Conservation (phyloP, 768 basidiomycete genomes). For the Coprinopsis sp. region DNA sequence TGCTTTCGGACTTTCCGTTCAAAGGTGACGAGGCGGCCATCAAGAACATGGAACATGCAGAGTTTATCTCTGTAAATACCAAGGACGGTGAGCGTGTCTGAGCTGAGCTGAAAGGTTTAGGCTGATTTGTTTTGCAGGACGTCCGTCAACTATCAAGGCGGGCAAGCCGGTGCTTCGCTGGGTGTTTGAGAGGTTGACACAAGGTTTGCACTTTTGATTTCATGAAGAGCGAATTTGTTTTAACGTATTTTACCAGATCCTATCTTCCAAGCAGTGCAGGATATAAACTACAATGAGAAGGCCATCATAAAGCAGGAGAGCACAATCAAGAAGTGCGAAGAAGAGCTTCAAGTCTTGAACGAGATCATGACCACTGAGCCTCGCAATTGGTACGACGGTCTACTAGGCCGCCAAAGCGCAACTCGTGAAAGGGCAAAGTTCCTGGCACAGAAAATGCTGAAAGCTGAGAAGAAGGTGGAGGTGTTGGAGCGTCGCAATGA, state of each 20-base stretch:
- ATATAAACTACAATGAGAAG: constrained; percentile 75
- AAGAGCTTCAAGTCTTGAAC: constrained; percentile 65
- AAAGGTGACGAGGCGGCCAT: constrained; percentile 84
- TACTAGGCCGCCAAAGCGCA: constrained; percentile 41
- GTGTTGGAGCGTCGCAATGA: constrained; percentile 66
- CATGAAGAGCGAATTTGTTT: neutral
- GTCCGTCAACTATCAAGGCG: constrained; percentile 78
- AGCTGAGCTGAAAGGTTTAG: neutral
- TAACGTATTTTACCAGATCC: constrained; percentile 44
- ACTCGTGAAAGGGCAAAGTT: constrained; percentile 59
- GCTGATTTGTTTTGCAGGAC: constrained; percentile 40
- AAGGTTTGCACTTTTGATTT: constrained; percentile 49
- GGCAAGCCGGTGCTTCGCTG: constrained; percentile 88
- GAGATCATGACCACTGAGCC: constrained; percentile 54
- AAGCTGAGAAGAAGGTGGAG: constrained; percentile 64
- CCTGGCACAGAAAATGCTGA: constrained; percentile 70
- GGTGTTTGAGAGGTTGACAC: constrained; percentile 77
- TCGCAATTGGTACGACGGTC: constrained; percentile 30
- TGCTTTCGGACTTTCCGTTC: constrained; percentile 82
- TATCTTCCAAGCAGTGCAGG: constrained; percentile 76
- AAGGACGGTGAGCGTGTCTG: constrained; percentile 49
- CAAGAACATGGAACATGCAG: constrained; percentile 83
- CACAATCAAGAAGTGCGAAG: constrained; percentile 67
- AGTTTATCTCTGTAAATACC: constrained; percentile 78
- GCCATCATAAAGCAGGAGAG: constrained; percentile 53